These are phyloP conservation scores for Nymphaea colorata DNA, from an alignment of 164 flowering plant species.

Conservation along the genomic window DNA sequence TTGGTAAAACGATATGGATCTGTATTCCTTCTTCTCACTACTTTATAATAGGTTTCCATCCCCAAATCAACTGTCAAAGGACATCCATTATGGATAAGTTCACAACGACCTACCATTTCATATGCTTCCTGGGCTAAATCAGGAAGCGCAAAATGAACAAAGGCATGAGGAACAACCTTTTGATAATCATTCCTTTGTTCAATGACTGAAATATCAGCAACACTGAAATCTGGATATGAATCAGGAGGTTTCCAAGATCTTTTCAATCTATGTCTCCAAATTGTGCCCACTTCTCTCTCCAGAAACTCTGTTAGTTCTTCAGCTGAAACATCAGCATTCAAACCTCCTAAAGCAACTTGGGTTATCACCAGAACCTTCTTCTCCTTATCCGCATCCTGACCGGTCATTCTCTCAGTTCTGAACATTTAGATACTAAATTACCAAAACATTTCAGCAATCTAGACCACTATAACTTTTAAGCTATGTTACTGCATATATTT, in stretches of 20 bases:
- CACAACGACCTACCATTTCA: constrained; percentile 34
- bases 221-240: constrained; percentile 46
- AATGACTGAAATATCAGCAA: constrained; percentile 11
- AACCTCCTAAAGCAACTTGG: constrained; percentile 71
- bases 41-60: constrained; percentile 39
- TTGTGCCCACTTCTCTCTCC: constrained; percentile 44
- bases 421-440: neutral
- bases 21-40: constrained; percentile 38
- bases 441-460: too few relatives aligned
- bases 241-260: constrained; percentile 77
- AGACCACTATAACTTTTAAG: too few relatives aligned
- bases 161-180: constrained; percentile 83
- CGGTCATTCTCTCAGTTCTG: neutral
- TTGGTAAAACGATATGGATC: constrained; percentile 42
- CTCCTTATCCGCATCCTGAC: constrained; percentile 28
- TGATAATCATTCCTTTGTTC: constrained; percentile 21
- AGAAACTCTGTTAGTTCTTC: constrained; percentile 33
- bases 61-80: constrained; percentile 51
- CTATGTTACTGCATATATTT: too few relatives aligned
- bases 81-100: constrained; percentile 29
- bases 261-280: constrained; percentile 70
- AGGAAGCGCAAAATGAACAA: constrained; percentile 69
- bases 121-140: constrained; percentile 27
- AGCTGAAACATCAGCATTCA: constrained; percentile 34
- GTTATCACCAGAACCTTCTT: constrained; percentile 24